A percentile compares a stretch with the other conserved stretches of the same genome.
Conservation (phyloP, 768 basidiomycete genomes). For the Boletus rex-veris region DNA sequence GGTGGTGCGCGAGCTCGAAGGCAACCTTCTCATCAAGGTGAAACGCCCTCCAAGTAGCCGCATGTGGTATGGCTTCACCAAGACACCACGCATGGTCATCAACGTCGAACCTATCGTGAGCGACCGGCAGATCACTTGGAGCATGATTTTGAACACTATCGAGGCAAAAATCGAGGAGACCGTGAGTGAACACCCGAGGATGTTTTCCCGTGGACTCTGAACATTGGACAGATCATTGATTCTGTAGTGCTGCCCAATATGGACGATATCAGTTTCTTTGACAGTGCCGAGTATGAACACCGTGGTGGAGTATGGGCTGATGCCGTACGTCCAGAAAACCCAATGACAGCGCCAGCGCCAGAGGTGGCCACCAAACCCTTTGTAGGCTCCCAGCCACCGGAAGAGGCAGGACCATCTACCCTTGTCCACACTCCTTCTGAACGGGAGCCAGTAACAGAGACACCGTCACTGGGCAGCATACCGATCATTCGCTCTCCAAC, state of each 20-base stretch:
- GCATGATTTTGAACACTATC: constrained; percentile 86
- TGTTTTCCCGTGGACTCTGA: constrained; percentile 65
- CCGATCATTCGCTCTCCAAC: constrained; percentile 24
- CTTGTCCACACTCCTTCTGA: constrained; percentile 29
- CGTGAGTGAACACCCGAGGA: constrained; percentile 43
- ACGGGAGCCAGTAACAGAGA: constrained; percentile 24
- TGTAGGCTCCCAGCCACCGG: constrained; percentile 32
- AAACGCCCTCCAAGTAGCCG: constrained; percentile 96
- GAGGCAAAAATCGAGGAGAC: constrained; percentile 86
- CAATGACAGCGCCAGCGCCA: constrained; percentile 10
- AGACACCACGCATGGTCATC: constrained; percentile 82
- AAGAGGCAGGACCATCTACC: constrained; percentile 22
- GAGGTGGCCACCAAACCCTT: constrained; percentile 17
- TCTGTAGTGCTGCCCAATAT: constrained; percentile 95
- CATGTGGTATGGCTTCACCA: constrained; percentile 91
- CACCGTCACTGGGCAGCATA: constrained; percentile 23
- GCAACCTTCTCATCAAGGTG: constrained; percentile 83
- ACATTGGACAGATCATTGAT: constrained; percentile 71
- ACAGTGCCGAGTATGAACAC: constrained; percentile 57
- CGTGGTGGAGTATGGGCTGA: constrained; percentile 92
- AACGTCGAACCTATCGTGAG: constrained; percentile 93
- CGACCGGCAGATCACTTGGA: constrained; percentile 91
- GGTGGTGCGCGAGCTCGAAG: constrained; percentile 85
- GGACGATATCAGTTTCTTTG: constrained; percentile 97
- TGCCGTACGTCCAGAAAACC: constrained; percentile 48